Percentiles rank a stretch among this genome's conserved stretches.
Conservation (phyloP, 2,329 filamentous ascomycete species). For the Scedosporium apiospermum region DNA sequence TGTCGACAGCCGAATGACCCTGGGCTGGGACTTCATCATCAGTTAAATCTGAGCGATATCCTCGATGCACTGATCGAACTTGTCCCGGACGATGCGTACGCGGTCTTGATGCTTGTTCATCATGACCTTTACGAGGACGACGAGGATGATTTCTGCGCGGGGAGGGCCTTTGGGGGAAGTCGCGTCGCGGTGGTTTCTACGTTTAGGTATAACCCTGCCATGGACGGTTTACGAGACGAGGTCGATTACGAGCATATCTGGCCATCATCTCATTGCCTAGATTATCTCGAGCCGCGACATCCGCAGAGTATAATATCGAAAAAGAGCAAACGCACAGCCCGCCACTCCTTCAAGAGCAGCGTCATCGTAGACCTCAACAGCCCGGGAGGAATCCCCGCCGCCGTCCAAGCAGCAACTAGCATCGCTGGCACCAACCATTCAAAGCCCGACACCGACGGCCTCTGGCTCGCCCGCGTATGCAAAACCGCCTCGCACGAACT, state of each 20-base stretch:
- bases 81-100: slow-evolving; percentile 48
- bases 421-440: too few species aligned
- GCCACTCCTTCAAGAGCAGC: background rate
- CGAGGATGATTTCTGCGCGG: slow-evolving; percentile 58
- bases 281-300: slow-evolving; percentile 32
- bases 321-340: background rate
- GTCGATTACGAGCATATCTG: slow-evolving; percentile 46
- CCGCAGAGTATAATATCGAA: slow-evolving; percentile 8
- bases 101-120: slow-evolving; percentile 44
- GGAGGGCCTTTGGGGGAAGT: slow-evolving; percentile 55
- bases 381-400: slow-evolving; percentile 8
- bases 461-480: slow-evolving; percentile 50
- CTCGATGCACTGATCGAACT: slow-evolving; percentile 45
- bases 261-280: slow-evolving; percentile 53
- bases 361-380: background rate
- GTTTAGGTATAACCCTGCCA: slow-evolving; percentile 49
- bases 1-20: slow-evolving; percentile 26
- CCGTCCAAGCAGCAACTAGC: slow-evolving; percentile 22
- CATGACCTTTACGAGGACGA: slow-evolving; percentile 59
- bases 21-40: slow-evolving; percentile 36
- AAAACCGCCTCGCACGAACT: slow-evolving; percentile 56
- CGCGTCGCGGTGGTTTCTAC: slow-evolving; percentile 52
- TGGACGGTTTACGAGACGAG: slow-evolving; percentile 23
- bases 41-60: slow-evolving; percentile 52
- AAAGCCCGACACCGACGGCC: slow-evolving; percentile 18